Evolutionary conservation across 2,329 filamentous ascomycete genomes (phyloP), one percentile per base, ranked within the genome.

Genomic region (Dactylonectria macrodidyma): DNA sequence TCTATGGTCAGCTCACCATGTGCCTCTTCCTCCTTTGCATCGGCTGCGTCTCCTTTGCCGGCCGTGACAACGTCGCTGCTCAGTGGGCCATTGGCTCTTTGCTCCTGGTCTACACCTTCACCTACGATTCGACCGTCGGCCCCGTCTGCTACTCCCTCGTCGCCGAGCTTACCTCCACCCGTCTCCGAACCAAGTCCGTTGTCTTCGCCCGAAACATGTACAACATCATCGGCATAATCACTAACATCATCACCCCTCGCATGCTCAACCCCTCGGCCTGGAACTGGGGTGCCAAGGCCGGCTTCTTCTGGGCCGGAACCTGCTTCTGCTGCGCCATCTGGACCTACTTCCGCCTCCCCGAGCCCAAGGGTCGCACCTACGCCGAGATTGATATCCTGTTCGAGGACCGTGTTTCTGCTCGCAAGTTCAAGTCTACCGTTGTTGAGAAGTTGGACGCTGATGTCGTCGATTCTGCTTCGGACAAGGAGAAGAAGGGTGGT

Each of bases 141-240:
- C 81, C 69, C 44, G 93, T 97, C 30, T 95, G 93, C 82, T 97
- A 96, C 82, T 95, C 93, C 0, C 87, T 97, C 38, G 94, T 97
- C 5, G 89, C 84, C 1, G 84, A 86, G 73, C 68, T 85, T 3
- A 80, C 81, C 1, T 84, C 83, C 0, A 85, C 83, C 4, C 84
- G 84, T 46, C 79, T 86, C 22, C 80, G 84, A 52, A 84, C 82
- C 55, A 84, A 85, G 75, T 83, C 84, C 0, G 81, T 86, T 19
- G 84, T 84, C 12, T 74, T 86, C 19, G 84, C 82, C 8, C 79
- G 84, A 55, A 83, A 81, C 69, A 61, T 81, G 22, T 89, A 87
- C 78, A 87, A 89, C 68, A 77, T 87, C 5, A 75, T 78, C 24
- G 82, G 82, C 62, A 85, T 89, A 48, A 68, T 83, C 26, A 83